Conservation (phyloP, 164 flowering plant species). For the Magnolia changhungtana region DNA sequence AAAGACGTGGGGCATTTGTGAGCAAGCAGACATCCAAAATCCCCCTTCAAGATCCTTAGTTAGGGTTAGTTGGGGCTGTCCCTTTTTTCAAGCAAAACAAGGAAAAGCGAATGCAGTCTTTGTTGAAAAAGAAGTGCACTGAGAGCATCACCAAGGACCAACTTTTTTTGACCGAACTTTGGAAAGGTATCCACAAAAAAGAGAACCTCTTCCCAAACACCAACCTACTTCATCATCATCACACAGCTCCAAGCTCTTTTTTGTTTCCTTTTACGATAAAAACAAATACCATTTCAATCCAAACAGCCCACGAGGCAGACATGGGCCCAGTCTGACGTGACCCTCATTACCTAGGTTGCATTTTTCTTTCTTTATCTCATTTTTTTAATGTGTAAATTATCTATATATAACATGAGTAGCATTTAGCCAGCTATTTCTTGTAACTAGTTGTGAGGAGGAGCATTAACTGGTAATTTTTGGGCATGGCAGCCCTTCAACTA, state of each 20-base stretch:
- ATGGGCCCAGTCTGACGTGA: too few relatives aligned
- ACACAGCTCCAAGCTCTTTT: not conserved
- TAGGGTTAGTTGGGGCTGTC: slow-evolving; percentile 15
- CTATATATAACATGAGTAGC: too few relatives aligned
- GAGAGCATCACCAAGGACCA: not conserved
- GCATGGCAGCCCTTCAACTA: too few relatives aligned
- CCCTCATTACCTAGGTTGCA: too few relatives aligned
- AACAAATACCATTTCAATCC: too few relatives aligned
- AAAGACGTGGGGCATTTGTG: slow-evolving; percentile 8
- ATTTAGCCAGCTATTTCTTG: too few relatives aligned
- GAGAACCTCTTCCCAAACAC: not conserved
- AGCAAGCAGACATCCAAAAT: slow-evolving; percentile 12
- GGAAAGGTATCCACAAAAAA: not conserved
- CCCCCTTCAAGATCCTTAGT: not conserved
- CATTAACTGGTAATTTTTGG: too few relatives aligned
- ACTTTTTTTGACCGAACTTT: slow-evolving; percentile 8
- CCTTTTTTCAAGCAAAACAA: not conserved
- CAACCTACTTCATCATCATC: not conserved
- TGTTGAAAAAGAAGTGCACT: slow-evolving; percentile 6
- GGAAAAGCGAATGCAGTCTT: slow-evolving; percentile 8
- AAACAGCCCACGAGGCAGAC: too few relatives aligned
- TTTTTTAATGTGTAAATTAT: too few relatives aligned
- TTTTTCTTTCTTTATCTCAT: too few relatives aligned
- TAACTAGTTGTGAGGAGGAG: too few relatives aligned
- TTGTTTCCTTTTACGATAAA: too few relatives aligned